phyloP scores from a whole-genome alignment of 2,329 filamentous ascomycete genomes.

The Curvularia verruculosa region DNA sequence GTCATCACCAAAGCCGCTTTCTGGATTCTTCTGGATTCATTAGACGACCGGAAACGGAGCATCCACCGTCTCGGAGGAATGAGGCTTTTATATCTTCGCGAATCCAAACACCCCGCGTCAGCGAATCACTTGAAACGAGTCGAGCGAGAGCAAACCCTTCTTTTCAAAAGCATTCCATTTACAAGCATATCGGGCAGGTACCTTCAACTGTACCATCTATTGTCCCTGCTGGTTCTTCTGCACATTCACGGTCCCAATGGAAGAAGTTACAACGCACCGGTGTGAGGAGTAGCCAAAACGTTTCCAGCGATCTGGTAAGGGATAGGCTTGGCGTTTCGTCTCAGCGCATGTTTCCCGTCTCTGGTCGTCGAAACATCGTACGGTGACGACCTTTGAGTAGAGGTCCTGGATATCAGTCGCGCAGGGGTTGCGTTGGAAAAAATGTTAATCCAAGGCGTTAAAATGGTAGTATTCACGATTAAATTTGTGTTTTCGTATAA shows the following conservation, averaged over 20 bases:
- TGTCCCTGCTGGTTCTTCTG: slow-evolving; percentile 15
- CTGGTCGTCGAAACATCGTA: slow-evolving; percentile 28
- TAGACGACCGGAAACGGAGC: slow-evolving; percentile 12
- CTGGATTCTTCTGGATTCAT: slow-evolving; percentile 23
- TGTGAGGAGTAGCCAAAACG: slow-evolving; percentile 32
- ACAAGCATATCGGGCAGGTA: slow-evolving; percentile 19
- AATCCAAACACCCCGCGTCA: slow-evolving; percentile 6
- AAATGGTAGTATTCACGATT: no score
- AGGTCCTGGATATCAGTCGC: not conserved
- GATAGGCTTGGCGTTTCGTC: slow-evolving; percentile 7
- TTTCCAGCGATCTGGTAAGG: not conserved
- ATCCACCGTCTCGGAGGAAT: slow-evolving; percentile 12
- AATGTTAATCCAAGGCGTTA: not conserved
- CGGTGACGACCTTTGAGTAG: slow-evolving; percentile 14
- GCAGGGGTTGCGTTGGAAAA: not conserved
- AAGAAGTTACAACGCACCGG: slow-evolving; percentile 27
- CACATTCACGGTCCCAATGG: slow-evolving; percentile 24
- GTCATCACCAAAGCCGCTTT: slow-evolving; percentile 16
- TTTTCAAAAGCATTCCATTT: slow-evolving; percentile 8
- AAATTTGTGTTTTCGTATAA: not conserved
- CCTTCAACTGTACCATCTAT: slow-evolving; percentile 28
- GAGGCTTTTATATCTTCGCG: slow-evolving; percentile 14
- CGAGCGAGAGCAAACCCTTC: slow-evolving; percentile 13
- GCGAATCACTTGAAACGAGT: slow-evolving; percentile 6
- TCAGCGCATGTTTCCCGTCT: slow-evolving; percentile 15